Evolutionary conservation across 805 yeast genomes (phyloP).

Genomic region (Wickerhamomyces alni): DNA sequence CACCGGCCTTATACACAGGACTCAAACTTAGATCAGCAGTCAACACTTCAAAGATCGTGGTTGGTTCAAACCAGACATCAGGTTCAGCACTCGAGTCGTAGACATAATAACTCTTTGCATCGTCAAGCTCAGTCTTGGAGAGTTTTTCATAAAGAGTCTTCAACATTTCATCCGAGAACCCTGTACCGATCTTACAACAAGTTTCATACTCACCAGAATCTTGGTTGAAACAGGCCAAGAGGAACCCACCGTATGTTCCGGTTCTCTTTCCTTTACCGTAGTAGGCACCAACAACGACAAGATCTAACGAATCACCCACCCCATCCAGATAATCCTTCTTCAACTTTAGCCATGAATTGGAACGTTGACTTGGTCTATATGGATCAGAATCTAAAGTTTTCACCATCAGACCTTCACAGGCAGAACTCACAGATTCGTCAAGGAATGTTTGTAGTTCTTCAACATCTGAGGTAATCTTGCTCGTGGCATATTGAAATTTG

Average conservation of each 20-base stretch:
- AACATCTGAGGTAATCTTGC: constrained; percentile 60
- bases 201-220: constrained; percentile 93
- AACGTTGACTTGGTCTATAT: constrained; percentile 93
- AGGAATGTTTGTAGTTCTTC: constrained; percentile 76
- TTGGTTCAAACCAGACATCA: constrained; percentile 93
- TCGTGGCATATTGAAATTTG: constrained; percentile 75
- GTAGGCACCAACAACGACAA: constrained; percentile 92
- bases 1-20: constrained; percentile 86
- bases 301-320: constrained; percentile 90
- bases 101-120: constrained; percentile 62
- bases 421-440: constrained; percentile 82
- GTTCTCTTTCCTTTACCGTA: constrained; percentile 93
- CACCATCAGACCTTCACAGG: constrained; percentile 96
- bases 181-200: constrained; percentile 96
- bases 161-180: constrained; percentile 83
- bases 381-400: constrained; percentile 79
- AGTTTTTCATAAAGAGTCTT: constrained; percentile 52
- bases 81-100: constrained; percentile 75
- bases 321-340: constrained; percentile 95
- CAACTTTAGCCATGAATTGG: constrained; percentile 91
- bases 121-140: constrained; percentile 56
- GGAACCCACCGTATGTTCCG: constrained; percentile 90
- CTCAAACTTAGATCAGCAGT: constrained; percentile 88
- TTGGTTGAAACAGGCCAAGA: constrained; percentile 83
- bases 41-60: constrained; percentile 75